Percentiles rank a stretch among this genome's conserved stretches.
Conservation (phyloP, 2,329 filamentous ascomycete genomes). For the Sordariomycetes sp. region DNA sequence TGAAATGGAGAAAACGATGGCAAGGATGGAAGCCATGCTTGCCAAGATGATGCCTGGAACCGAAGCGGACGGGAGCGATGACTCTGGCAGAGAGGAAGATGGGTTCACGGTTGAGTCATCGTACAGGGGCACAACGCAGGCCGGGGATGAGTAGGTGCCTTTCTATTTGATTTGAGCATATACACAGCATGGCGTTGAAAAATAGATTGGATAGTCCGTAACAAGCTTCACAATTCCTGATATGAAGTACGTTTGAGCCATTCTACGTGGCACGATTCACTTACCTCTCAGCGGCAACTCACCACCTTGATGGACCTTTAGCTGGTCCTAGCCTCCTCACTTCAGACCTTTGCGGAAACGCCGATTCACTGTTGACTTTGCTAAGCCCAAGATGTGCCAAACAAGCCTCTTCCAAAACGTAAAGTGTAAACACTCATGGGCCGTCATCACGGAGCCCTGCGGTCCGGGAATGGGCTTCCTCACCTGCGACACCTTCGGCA, state of each 20-base stretch:
- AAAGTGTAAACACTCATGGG: constrained; percentile 43
- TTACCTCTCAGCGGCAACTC: no score
- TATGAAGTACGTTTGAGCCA: no score
- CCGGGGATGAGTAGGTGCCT: background rate
- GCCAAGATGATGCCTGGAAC: constrained; percentile 22
- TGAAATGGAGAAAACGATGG: constrained; percentile 39
- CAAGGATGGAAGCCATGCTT: constrained; percentile 39
- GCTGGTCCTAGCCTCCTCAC: no score
- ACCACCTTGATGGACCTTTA: no score
- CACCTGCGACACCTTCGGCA: constrained; percentile 31
- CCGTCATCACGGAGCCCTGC: constrained; percentile 36
- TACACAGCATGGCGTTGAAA: no score
- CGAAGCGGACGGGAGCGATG: constrained; percentile 16
- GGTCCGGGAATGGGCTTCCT: constrained; percentile 39
- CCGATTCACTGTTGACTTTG: no score
- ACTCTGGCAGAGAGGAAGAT: constrained; percentile 17
- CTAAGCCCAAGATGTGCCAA: no score
- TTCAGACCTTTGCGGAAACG: no score
- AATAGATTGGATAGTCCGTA: no score
- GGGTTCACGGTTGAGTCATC: constrained; percentile 19
- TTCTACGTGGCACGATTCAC: no score
- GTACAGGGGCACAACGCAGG: constrained; percentile 10
- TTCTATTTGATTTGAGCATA: no score
- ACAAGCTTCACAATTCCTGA: no score
- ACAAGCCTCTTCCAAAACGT: constrained; percentile 39